Evolutionary conservation across 768 basidiomycete genomes (phyloP), one percentile per base, ranked within the genome.

Genomic region (Tricholoma saponaceum): DNA sequence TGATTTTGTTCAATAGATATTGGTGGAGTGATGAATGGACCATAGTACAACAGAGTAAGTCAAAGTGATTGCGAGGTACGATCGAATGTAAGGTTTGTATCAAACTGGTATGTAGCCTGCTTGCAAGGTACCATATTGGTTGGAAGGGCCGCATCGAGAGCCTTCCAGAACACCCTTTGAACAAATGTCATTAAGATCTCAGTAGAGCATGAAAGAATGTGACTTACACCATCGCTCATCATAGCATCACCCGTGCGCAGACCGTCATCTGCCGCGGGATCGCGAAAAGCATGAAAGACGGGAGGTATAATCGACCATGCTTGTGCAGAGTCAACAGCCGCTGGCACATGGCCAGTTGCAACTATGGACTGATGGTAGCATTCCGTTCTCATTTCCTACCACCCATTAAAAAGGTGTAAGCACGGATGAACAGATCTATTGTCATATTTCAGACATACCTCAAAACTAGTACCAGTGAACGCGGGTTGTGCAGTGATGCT

Each of bases 321-420:
- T 32, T 46, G 57, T 5, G 50, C 41, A 32, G 64, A 50, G 52
- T 70, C 64, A 8, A 69, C 68, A 9, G 61, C 56, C 18, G 56
- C 47, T 10, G 70, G 69, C 3, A 60, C 60, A 12, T 39, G 52
- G 23, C 70, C 68, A 47, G 62, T 65, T 4, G 70, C 69, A 13
- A 69, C 44, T 4, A 44, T 20, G 16, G 67, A 69, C 54, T 70
- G 70, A 5, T 58, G 52, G 55, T 73, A 73, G 20, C 70, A 69
- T 53, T 70, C 71, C 14, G 68, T 28, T 37, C 70, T 66, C 44
- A 72, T 61, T 64, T 72, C 69, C 71, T 72, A 51, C 10, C 35
- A 20, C n/a, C 35, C 26, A 55, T 18, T n/a, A 20, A 32, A 55
- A 9, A 28, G 12, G 49, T 8, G 26, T 26, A 28, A 25, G 30